Conservation (phyloP, 495 filamentous ascomycete genomes). For the Schizothecium vesticola region DNA sequence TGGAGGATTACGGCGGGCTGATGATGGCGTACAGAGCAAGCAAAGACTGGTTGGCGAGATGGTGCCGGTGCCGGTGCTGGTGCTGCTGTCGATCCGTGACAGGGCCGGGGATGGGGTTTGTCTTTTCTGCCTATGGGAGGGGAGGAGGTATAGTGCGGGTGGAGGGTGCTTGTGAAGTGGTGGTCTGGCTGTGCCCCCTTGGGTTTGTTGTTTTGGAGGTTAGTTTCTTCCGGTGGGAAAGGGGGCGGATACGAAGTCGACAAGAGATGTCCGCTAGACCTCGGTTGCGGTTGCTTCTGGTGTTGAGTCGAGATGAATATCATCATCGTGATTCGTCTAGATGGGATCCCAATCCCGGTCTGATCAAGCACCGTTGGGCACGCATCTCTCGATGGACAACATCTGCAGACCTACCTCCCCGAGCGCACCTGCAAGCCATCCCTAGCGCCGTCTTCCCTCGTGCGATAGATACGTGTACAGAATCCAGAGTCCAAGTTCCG, state of each 20-base stretch:
- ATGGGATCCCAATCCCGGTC: neutral
- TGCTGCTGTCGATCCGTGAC: neutral
- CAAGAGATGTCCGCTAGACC: neutral
- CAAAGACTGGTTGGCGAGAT: no score
- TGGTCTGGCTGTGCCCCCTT: neutral
- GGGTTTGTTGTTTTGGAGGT: neutral
- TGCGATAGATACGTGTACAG: constrained; percentile 1
- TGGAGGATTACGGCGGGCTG: neutral
- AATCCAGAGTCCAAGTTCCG: constrained; percentile 6
- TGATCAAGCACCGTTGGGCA: neutral
- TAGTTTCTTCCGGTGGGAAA: neutral
- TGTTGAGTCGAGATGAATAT: neutral
- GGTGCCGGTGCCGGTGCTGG: neutral
- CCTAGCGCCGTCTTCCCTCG: constrained; percentile 8
- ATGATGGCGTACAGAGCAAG: neutral
- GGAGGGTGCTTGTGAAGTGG: neutral
- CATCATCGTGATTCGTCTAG: neutral
- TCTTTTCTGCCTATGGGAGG: neutral
- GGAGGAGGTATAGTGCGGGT: neutral
- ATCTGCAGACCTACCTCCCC: neutral
- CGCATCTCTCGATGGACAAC: neutral
- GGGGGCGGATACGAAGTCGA: neutral
- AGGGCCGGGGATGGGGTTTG: neutral
- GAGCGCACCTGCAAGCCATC: constrained; percentile 11
- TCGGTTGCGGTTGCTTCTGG: neutral